Percentiles rank a stretch among this genome's conserved stretches.
phyloP scores from a whole-genome alignment of 2,329 filamentous ascomycete species.

The Coniochaeta sp. region DNA sequence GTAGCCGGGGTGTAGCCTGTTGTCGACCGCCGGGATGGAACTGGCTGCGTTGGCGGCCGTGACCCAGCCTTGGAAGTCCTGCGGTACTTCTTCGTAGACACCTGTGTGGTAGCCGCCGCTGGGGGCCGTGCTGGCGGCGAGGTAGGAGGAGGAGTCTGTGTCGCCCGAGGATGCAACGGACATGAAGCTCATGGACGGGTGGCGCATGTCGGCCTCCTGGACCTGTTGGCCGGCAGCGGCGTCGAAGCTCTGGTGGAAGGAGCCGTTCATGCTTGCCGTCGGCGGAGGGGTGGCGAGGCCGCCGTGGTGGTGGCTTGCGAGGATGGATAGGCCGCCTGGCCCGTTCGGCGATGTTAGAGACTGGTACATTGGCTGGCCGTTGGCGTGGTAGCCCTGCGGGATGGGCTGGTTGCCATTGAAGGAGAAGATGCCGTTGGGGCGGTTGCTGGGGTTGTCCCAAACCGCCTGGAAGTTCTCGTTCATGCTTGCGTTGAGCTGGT shows the following conservation, averaged over 20 bases:
- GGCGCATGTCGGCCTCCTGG: neutral
- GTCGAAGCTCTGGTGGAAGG: slow-evolving; percentile 36
- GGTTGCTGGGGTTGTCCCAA: slow-evolving; percentile 31
- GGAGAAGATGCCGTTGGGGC: slow-evolving; percentile 10
- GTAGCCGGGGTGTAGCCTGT: neutral
- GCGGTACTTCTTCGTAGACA: neutral
- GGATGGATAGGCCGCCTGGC: slow-evolving; percentile 39
- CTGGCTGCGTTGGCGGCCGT: neutral
- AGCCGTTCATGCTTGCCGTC: slow-evolving; percentile 40
- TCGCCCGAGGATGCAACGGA: slow-evolving; percentile 3
- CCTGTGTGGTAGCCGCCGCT: neutral
- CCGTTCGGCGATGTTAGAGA: slow-evolving; percentile 8
- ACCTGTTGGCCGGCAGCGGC: slow-evolving; percentile 2
- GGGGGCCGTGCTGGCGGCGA: neutral
- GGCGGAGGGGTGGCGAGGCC: slow-evolving; percentile 51
- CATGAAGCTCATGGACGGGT: slow-evolving; percentile 10
- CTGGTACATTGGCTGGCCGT: neutral
- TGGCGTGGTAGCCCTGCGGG: neutral
- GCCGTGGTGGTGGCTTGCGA: slow-evolving; percentile 23
- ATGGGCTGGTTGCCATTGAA: slow-evolving; percentile 10
- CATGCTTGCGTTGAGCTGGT: slow-evolving; percentile 48
- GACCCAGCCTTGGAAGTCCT: slow-evolving; percentile 2
- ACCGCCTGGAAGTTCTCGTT: slow-evolving; percentile 46
- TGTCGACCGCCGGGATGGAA: neutral
- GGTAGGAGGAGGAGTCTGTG: slow-evolving; percentile 1